Percentiles rank a stretch among this genome's conserved stretches.
Evolutionary conservation across 805 yeast species (phyloP).

Genomic region (Starmera dryadoides): DNA sequence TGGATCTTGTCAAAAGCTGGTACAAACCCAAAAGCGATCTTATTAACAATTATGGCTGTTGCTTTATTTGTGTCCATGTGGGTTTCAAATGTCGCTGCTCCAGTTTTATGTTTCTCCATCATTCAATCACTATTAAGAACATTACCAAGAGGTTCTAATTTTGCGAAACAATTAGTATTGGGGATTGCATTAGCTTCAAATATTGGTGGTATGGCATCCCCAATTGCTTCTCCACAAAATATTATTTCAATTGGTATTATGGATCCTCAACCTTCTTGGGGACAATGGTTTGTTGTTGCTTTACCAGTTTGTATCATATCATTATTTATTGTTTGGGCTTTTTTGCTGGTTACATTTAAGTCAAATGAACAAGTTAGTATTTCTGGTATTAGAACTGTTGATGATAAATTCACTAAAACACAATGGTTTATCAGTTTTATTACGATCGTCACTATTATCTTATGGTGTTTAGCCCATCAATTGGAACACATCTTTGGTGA

Average conservation of each 20-base stretch:
- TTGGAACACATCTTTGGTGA: constrained; percentile 76
- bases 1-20: constrained; percentile 79
- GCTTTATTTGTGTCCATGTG: constrained; percentile 87
- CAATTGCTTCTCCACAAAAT: constrained; percentile 95
- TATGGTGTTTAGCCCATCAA: constrained; percentile 87
- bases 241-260: constrained; percentile 83
- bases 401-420: constrained; percentile 61
- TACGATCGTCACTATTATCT: constrained; percentile 61
- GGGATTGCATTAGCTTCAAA: constrained; percentile 93
- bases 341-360: constrained; percentile 60
- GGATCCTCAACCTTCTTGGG: constrained; percentile 84
- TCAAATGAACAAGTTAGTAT: constrained; percentile 38
- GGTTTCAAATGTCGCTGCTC: constrained; percentile 97
- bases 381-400: constrained; percentile 41
- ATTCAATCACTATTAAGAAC: constrained; percentile 86
- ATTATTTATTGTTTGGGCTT: constrained; percentile 63
- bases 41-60: constrained; percentile 78
- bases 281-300: constrained; percentile 86
- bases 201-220: constrained; percentile 95
- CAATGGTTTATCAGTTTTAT: constrained; percentile 74
- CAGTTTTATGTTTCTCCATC: constrained; percentile 85
- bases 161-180: constrained; percentile 75
- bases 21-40: constrained; percentile 69
- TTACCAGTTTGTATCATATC: constrained; percentile 69
- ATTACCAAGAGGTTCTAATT: constrained; percentile 67